Conservation (phyloP, 202 grass and related monocot genomes). For the Schoenoplectus tabernaemontani region DNA sequence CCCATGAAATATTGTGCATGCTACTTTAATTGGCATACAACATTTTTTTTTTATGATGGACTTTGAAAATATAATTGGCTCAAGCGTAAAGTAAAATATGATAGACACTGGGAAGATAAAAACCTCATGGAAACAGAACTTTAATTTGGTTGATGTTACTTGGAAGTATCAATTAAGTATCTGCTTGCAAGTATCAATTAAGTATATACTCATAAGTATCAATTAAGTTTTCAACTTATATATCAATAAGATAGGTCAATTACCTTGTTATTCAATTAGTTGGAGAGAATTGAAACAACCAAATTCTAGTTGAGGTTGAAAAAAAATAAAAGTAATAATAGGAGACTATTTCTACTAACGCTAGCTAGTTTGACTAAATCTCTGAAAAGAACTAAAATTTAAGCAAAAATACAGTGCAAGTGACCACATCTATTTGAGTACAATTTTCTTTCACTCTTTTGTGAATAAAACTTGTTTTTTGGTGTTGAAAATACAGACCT, state of each 20-base stretch:
- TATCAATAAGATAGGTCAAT: not conserved
- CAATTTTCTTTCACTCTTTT: not conserved
- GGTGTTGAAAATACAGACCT: constrained; percentile 19
- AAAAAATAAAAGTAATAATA: not conserved
- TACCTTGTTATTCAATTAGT: not conserved
- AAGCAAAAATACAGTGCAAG: not conserved
- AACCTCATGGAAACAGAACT: not conserved
- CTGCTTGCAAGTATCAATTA: not conserved
- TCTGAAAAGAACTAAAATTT: not conserved
- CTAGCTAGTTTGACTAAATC: not conserved
- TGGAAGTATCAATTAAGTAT: not conserved
- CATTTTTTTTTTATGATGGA: not conserved
- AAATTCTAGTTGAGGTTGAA: not conserved
- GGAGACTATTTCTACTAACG: not conserved
- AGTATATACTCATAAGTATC: not conserved
- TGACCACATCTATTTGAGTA: not conserved
- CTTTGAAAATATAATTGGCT: not conserved
- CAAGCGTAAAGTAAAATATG: constrained; percentile 1
- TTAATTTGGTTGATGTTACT: not conserved
- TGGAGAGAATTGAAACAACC: not conserved
- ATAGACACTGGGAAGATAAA: not conserved
- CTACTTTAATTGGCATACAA: too few relatives aligned
- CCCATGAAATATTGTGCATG: not conserved
- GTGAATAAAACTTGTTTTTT: too few relatives aligned
- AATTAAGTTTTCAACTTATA: not conserved